These are phyloP conservation scores for Aspergillus hortae DNA, from an alignment of 2,329 filamentous ascomycete species.

Conservation along the genomic window DNA sequence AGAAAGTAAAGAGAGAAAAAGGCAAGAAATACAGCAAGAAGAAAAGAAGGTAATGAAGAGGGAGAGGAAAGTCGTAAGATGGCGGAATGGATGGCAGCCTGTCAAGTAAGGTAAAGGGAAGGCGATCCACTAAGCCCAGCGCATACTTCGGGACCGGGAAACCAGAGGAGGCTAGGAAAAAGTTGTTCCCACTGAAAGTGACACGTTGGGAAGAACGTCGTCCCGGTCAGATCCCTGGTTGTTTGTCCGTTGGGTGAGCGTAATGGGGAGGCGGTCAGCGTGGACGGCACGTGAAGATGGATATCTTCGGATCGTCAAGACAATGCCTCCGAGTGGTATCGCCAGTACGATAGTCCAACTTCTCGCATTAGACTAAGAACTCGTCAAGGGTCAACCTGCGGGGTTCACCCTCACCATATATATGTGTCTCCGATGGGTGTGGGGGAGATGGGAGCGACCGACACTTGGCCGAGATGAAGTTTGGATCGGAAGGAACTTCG, in stretches of 20 bases:
- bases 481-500: slow-evolving; percentile 19
- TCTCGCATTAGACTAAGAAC: neutral
- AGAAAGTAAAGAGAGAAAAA: slow-evolving; percentile 7
- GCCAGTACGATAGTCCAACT: neutral
- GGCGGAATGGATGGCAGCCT: slow-evolving; percentile 11
- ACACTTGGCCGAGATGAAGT: slow-evolving; percentile 11
- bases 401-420: slow-evolving; percentile 2
- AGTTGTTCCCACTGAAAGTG: slow-evolving; percentile 1
- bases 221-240: neutral
- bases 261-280: neutral
- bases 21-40: slow-evolving; percentile 1
- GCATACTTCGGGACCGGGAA: slow-evolving; percentile 8
- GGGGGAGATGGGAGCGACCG: slow-evolving; percentile 8
- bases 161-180: slow-evolving; percentile 3
- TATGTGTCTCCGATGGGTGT: slow-evolving; percentile 8
- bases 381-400: neutral
- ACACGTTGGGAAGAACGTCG: neutral
- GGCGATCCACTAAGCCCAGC: neutral
- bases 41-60: slow-evolving; percentile 7
- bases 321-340: too few species aligned
- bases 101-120: neutral
- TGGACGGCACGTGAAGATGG: neutral
- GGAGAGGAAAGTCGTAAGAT: slow-evolving; percentile 11
- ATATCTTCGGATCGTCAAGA: neutral
- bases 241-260: neutral